Evolutionary conservation across 805 yeast species (phyloP), one percentile per base, ranked within the genome.

Genomic region (Pichia membranifaciens): DNA sequence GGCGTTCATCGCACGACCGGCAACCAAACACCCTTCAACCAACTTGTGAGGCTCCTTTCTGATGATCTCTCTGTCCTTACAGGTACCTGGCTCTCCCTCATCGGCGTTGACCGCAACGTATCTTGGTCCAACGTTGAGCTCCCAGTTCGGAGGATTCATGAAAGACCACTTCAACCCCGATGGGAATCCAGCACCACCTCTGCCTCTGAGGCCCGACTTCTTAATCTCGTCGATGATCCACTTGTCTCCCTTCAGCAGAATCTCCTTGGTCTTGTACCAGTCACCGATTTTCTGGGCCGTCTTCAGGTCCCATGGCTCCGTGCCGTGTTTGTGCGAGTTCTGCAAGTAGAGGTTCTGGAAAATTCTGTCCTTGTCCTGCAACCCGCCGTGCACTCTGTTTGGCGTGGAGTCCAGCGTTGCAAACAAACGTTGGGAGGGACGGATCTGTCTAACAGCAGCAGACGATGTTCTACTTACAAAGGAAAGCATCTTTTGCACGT

Each of bases 81-180:
- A 87, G 44, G 96, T 87, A 52, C 96, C 96, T 13, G 96, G 96
- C 69, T 87, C 96, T 58, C 96, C 96, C 70, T 87, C 96, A 71
- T 87, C 96, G 47, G 96, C 96, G 67, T 87, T 87, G 59, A 87
- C 88, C 42, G 87, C 95, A 57, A 87, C 75, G 64, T 86, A 86
- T 61, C 95, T 78, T 51, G 96, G 93, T n/a, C 96, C 96, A 15
- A 69, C 70, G 68, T 87, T 87, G 63, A 87, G 87, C 52, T 87
- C 95, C 96, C 96, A 87, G 50, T 93, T 93, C 47, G 96, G 96
- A 40, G 96, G 96, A 69, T 87, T 87, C 96, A 87, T 87, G 64
- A 87, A 87, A 21, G 93, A 84, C 95, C 95, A 87, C 68, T 87
- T 87, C 61, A 87, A 76, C 29, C 96, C 96, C 21, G 89, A 79